A percentile compares a stretch with the other conserved stretches of the same genome.
Conservation (phyloP, 257 asterid species). For the Capsicum rhomboideum region DNA sequence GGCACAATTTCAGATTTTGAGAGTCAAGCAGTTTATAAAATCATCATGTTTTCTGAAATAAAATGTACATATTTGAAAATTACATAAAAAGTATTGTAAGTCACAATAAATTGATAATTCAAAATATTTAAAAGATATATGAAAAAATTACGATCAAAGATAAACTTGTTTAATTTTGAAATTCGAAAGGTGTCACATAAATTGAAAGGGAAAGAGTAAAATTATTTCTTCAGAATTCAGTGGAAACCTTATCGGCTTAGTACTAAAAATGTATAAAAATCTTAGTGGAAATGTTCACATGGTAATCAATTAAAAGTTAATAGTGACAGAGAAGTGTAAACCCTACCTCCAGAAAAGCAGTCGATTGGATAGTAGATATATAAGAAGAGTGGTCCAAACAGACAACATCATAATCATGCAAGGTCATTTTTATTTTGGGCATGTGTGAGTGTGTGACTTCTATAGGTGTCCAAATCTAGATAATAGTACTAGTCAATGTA, state of each 20-base stretch:
- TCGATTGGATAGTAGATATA: neutral
- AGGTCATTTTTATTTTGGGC: neutral
- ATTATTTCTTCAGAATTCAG: neutral
- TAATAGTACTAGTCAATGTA: neutral
- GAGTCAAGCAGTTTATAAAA: too few species aligned
- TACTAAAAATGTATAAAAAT: neutral
- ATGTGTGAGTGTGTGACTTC: neutral
- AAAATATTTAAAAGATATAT: too few species aligned
- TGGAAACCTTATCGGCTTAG: neutral
- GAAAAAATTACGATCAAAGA: too few species aligned
- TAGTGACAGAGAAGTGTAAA: neutral
- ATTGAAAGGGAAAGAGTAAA: too few species aligned
- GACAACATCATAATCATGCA: neutral
- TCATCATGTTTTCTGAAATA: too few species aligned
- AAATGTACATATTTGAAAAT: too few species aligned
- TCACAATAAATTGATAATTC: too few species aligned
- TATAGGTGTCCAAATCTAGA: neutral
- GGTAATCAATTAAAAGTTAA: neutral
- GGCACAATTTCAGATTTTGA: too few species aligned
- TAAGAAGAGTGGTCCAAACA: conserved; percentile 12
- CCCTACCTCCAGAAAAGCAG: neutral
- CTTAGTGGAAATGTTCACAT: neutral
- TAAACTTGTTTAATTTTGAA: too few species aligned
- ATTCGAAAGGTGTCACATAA: too few species aligned
- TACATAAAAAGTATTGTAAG: too few species aligned